Percentiles rank a stretch among this genome's conserved stretches.
phyloP scores from a whole-genome alignment of 148 eudicot genomes.

The Cornus suecica region DNA sequence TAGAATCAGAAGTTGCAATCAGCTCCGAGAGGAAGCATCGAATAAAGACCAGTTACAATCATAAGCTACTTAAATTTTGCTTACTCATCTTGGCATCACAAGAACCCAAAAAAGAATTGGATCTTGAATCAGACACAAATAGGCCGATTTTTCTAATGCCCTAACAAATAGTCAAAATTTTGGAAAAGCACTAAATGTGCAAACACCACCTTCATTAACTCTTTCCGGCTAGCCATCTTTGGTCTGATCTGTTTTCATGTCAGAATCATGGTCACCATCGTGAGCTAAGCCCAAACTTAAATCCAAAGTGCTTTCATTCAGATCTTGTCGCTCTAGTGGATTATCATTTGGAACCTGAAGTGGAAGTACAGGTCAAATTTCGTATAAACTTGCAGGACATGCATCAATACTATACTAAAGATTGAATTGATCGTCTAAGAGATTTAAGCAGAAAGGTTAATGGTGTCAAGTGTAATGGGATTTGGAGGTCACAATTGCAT shows the following conservation, averaged over 20 bases:
- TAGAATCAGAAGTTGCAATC: slow-evolving; percentile 12
- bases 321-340: slow-evolving; percentile 57
- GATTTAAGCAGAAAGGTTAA: neutral
- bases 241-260: slow-evolving; percentile 28
- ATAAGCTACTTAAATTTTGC: slow-evolving; percentile 8
- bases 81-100: neutral
- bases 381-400: neutral
- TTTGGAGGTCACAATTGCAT: neutral
- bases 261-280: slow-evolving; percentile 51
- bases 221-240: slow-evolving; percentile 22
- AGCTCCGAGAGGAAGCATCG: slow-evolving; percentile 20
- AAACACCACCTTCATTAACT: slow-evolving; percentile 5
- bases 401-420: neutral
- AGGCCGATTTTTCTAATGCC: slow-evolving; percentile 2
- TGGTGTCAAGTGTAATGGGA: neutral
- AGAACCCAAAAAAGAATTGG: slow-evolving; percentile 1
- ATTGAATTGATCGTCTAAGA: neutral
- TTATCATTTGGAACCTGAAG: slow-evolving; percentile 46
- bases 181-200: slow-evolving; percentile 5
- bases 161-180: neutral
- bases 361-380: slow-evolving; percentile 4
- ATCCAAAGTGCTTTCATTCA: slow-evolving; percentile 72
- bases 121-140: slow-evolving; percentile 10
- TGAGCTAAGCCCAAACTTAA: slow-evolving; percentile 54
- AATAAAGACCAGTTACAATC: slow-evolving; percentile 6